These are phyloP conservation scores for Cladosporium colombiae DNA, from an alignment of 2,329 filamentous ascomycete genomes.

Conservation along the genomic window DNA sequence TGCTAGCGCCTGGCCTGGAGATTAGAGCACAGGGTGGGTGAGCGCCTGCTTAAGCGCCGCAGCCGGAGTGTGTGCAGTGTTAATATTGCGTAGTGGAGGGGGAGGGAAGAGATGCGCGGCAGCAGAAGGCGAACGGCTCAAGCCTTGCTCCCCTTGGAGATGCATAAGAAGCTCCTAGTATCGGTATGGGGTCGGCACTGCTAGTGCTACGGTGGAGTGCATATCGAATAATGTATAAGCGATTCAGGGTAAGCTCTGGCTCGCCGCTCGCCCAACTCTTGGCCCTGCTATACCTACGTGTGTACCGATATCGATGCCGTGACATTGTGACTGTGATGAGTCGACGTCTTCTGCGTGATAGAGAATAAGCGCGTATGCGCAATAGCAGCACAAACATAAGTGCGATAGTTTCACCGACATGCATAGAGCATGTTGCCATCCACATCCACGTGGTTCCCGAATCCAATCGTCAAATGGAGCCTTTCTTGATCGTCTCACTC, in stretches of 20 bases:
- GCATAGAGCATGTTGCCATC: neutral
- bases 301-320: neutral
- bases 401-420: constrained; percentile 1
- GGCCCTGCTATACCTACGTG: neutral
- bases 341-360: neutral
- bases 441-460: neutral
- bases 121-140: neutral
- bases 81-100: neutral
- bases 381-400: neutral
- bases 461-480: constrained; percentile 4
- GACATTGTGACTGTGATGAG: neutral
- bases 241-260: constrained; percentile 9
- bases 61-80: neutral
- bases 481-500: neutral
- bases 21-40: constrained; percentile 4
- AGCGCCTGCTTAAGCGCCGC: constrained; percentile 3
- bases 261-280: neutral
- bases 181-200: constrained; percentile 9
- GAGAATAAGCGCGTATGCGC: neutral
- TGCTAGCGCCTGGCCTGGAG: constrained; percentile 7
- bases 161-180: neutral
- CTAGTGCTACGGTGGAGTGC: constrained; percentile 8
- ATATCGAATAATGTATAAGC: neutral
- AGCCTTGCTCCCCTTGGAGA: constrained; percentile 1
- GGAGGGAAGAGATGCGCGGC: neutral